Conservation (phyloP, 2,329 filamentous ascomycete genomes). For the Colletotrichum tabaci region DNA sequence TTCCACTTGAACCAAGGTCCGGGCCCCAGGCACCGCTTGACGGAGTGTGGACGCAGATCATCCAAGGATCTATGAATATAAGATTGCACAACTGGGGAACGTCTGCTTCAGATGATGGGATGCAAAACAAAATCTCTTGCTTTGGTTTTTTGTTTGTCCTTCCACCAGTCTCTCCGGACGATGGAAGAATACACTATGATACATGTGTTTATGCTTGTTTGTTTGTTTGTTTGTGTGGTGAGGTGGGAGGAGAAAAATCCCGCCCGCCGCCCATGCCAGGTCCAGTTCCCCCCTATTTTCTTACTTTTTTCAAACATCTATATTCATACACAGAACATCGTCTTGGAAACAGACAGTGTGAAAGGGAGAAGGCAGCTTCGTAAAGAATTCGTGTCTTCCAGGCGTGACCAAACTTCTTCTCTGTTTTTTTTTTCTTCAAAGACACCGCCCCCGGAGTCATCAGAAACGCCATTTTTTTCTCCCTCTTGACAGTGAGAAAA, state of each 20-base stretch:
- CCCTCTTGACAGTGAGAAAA: too few relatives aligned
- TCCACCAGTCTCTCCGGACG: not conserved
- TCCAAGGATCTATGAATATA: too few relatives aligned
- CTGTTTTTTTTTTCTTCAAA: not conserved
- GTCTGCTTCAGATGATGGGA: not conserved
- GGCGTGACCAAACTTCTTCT: too few relatives aligned
- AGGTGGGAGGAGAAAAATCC: not conserved
- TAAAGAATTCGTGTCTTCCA: too few relatives aligned
- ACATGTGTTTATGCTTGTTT: not conserved
- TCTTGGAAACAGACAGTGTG: not conserved
- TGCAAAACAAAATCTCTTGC: not conserved
- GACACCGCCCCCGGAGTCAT: not conserved
- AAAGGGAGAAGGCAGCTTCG: too few relatives aligned
- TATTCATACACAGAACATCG: conserved; percentile 11
- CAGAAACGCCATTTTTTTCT: not conserved
- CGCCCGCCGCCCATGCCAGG: not conserved
- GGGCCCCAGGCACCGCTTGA: too few relatives aligned
- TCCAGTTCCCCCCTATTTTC: not conserved
- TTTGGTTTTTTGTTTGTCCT: not conserved
- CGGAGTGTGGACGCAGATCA: too few relatives aligned
- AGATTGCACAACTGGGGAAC: not conserved
- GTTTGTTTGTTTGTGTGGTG: not conserved
- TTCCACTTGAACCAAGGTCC: too few relatives aligned
- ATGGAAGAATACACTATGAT: not conserved
- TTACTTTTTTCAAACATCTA: not conserved